Evolutionary conservation across 768 basidiomycete species (phyloP).

Genomic region (Amanita inopinata): DNA sequence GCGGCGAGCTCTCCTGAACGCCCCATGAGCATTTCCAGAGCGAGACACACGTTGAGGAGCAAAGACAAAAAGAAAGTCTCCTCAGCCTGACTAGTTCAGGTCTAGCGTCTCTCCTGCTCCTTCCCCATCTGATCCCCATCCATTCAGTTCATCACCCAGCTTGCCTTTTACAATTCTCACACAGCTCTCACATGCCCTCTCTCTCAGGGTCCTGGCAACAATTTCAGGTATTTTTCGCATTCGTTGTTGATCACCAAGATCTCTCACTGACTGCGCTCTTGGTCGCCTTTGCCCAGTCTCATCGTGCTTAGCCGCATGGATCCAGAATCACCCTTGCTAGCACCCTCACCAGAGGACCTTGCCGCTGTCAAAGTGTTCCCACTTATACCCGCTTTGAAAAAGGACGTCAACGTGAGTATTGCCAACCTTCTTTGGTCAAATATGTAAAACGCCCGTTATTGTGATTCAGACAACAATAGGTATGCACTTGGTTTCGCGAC

Average conservation of each 20-base stretch:
- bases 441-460: slow-evolving; percentile 13
- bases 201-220: neutral
- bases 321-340: slow-evolving; percentile 31
- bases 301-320: slow-evolving; percentile 26
- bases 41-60: neutral
- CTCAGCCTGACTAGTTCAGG: slow-evolving; percentile 4
- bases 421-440: slow-evolving; percentile 2
- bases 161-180: neutral
- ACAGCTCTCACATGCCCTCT: neutral
- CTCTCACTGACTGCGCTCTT: no score
- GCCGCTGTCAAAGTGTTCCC: slow-evolving; percentile 69
- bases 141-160: neutral
- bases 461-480: slow-evolving; percentile 34
- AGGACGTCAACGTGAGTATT: slow-evolving; percentile 53
- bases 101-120: neutral
- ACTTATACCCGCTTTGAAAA: slow-evolving; percentile 64
- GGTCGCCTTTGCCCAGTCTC: no score
- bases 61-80: slow-evolving; percentile 15
- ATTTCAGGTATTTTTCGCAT: slow-evolving; percentile 6
- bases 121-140: neutral
- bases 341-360: slow-evolving; percentile 47
- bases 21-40: neutral
- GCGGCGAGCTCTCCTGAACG: neutral
- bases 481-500: slow-evolving; percentile 15
- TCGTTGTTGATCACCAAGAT: no score